phyloP scores from a whole-genome alignment of 1,139 yeast species.

The Suhomyces bokatorum region DNA sequence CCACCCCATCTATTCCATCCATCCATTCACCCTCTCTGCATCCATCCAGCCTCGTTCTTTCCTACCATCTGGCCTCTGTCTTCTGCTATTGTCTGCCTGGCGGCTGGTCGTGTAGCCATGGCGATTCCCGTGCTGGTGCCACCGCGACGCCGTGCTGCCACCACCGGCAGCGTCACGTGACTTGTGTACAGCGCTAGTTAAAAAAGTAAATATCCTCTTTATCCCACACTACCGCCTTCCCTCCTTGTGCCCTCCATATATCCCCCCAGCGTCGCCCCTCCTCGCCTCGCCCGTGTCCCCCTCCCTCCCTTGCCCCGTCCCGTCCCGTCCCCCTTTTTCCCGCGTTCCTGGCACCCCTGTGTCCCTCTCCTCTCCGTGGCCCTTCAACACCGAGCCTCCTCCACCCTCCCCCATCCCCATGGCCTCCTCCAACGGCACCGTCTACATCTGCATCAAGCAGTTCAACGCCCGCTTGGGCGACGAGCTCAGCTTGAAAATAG shows the following conservation, averaged over 20 bases:
- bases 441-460: constrained; percentile 71
- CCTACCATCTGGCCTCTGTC: too few relatives aligned
- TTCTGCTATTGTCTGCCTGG: too few relatives aligned
- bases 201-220: constrained; percentile 5
- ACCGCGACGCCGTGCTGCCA: not conserved
- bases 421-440: constrained; percentile 19
- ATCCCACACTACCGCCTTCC: constrained; percentile 2
- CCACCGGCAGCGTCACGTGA: constrained; percentile 3
- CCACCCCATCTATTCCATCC: too few relatives aligned
- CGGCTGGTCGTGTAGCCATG: too few relatives aligned
- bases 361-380: not conserved
- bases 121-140: too few relatives aligned
- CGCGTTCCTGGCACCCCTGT: not conserved
- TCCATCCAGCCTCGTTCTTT: too few relatives aligned
- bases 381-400: not conserved
- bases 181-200: constrained; percentile 3
- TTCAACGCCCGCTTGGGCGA: constrained; percentile 87
- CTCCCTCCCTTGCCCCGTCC: not conserved
- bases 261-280: not conserved
- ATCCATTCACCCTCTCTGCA: too few relatives aligned
- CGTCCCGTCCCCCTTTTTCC: not conserved
- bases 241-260: not conserved
- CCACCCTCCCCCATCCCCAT: not conserved
- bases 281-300: not conserved
- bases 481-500: constrained; percentile 75